phyloP scores from a whole-genome alignment of 108 stramenopile genomes.

The Discostella stelligeroides region DNA sequence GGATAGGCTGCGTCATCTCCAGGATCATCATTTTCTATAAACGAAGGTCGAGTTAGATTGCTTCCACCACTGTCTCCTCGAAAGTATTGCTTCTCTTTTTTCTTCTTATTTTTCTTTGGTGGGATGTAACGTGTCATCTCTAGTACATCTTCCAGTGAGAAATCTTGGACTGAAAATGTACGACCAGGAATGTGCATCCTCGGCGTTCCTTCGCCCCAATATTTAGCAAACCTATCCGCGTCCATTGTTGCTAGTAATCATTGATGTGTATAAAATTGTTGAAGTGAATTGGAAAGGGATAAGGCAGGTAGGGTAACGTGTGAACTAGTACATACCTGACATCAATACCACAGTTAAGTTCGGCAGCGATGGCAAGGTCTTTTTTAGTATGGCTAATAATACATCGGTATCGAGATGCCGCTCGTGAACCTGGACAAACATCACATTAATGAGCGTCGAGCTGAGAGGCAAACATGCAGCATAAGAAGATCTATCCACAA shows the following conservation, averaged over 20 bases:
- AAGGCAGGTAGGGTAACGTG: constrained; percentile 61
- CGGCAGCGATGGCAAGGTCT: constrained; percentile 28
- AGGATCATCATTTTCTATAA: constrained; percentile 53
- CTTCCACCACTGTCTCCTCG: constrained; percentile 72
- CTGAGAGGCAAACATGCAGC: no score
- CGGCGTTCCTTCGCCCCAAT: constrained; percentile 73
- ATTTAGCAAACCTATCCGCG: constrained; percentile 85
- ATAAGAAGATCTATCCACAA: no score
- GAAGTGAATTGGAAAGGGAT: constrained; percentile 49
- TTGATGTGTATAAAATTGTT: constrained; percentile 30
- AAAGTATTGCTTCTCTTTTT: constrained; percentile 49
- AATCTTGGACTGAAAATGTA: constrained; percentile 91
- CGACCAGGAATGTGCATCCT: constrained; percentile 94
- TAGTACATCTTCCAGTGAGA: constrained; percentile 88
- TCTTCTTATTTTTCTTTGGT: constrained; percentile 72
- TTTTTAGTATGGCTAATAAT: constrained; percentile 62
- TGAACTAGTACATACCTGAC: constrained; percentile 42
- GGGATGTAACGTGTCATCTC: constrained; percentile 78
- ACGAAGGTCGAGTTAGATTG: constrained; percentile 61
- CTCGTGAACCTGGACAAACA: constrained; percentile 70
- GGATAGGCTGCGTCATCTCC: constrained; percentile 37
- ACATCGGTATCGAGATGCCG: constrained; percentile 85
- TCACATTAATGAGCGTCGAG: not conserved
- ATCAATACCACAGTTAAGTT: constrained; percentile 49
- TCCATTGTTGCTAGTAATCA: constrained; percentile 95